A percentile compares a stretch with the other conserved stretches of the same genome.
These are phyloP conservation scores for Leonotis leonurus DNA, from an alignment of 257 asterid genomes.

Conservation along the genomic window DNA sequence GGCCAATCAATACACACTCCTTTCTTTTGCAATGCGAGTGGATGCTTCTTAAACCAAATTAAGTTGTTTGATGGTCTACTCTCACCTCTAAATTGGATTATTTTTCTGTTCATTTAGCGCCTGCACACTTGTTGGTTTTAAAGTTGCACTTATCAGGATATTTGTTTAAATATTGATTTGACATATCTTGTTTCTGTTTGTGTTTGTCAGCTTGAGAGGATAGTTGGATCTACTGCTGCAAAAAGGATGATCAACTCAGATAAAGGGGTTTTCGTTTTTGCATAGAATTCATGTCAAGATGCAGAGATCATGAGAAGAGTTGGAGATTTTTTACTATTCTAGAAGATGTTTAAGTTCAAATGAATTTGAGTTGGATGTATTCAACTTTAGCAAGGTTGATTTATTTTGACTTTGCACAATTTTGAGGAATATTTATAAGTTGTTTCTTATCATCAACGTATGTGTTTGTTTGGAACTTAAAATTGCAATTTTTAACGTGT, in stretches of 20 bases:
- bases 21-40: too few species aligned
- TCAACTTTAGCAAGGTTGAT: not conserved
- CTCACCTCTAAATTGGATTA: too few species aligned
- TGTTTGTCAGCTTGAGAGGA: conserved; percentile 71
- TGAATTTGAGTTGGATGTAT: not conserved
- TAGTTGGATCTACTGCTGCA: conserved; percentile 72
- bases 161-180: too few species aligned
- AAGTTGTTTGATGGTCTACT: too few species aligned
- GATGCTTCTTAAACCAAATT: too few species aligned
- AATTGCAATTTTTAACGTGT: too few species aligned
- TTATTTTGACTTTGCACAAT: not conserved
- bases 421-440: not conserved
- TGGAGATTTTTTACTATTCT: not conserved
- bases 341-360: too few species aligned
- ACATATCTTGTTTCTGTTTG: not conserved
- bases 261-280: conserved; percentile 67
- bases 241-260: conserved; percentile 80
- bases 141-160: not conserved
- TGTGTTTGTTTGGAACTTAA: too few species aligned
- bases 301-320: not conserved
- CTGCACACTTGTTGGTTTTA: too few species aligned
- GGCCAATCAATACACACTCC: too few species aligned
- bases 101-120: too few species aligned
- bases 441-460: too few species aligned
- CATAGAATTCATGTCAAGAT: conserved; percentile 17